Base-by-base conservation (phyloP, 352 stramenopile genomes). In the Phytophthora fragariaefolia region DNA sequence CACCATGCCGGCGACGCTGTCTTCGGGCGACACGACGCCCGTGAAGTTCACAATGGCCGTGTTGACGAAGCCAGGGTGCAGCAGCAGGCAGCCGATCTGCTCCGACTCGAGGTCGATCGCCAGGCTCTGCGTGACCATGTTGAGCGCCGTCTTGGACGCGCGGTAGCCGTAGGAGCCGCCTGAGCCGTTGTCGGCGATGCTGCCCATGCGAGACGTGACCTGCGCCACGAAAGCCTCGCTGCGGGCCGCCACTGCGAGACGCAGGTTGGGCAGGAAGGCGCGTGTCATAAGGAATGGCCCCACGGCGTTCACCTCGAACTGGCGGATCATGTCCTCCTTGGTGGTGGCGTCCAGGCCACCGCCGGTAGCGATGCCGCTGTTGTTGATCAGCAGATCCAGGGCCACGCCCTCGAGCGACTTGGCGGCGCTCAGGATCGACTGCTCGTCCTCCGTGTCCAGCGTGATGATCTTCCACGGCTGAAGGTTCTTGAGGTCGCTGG, bases 331-430 rank as follows among this genome's bases (percentile, higher is more conserved):
- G 24, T 79, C 63, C 20, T 77, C 75, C 53, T 90, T 89, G 27
- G 80, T 87, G 15, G 79, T 79, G 4, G 65, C 68, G 24, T 61
- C 34, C 10, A 90, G 36, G n/a, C 54, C 52, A 10, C 68, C 55
- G 13, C 56, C 46, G 17, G 70, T 59, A 15, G 60, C 52, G 42
- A 92, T 74, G 18, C 86, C 86, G 12, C 76, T 71, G 66, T 91
- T 93, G 63, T 95, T 95, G 50, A 95, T 89, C 12, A 95, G 68
- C 24, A 95, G 58, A 43, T 93, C 78, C 22, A 93, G 71, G 1
- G 73, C 50, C 42, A 74, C 72, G 26, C 64, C 62, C 24, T 84
- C 58, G 6, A 91, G 54, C 0, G 66, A 34, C 64, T 77, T 75
- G 12, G 79, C 79, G 12, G 76, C 71, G 1, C 28, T 18, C 27